A percentile compares a stretch with the other conserved stretches of the same genome.
Evolutionary conservation across 495 filamentous ascomycete species (phyloP).

Genomic region (Penicillium paxilli): DNA sequence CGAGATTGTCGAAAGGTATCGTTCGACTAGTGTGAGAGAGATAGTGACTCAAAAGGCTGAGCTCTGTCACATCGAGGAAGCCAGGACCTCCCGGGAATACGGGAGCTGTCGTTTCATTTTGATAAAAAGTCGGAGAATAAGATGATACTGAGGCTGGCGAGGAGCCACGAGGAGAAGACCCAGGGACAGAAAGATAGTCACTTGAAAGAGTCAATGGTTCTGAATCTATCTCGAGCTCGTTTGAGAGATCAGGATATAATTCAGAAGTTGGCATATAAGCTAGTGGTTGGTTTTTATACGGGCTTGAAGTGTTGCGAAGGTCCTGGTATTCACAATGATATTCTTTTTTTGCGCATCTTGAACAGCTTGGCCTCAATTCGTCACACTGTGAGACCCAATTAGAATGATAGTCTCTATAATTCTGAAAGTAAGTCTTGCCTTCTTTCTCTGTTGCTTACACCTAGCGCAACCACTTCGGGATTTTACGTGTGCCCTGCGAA

Average conservation of each 20-base stretch:
- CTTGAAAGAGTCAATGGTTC: neutral
- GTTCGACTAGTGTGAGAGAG: slow-evolving; percentile 42
- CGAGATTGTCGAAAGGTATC: slow-evolving; percentile 30
- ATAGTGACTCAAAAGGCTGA: slow-evolving; percentile 39
- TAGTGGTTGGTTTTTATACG: neutral
- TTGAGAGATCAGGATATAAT: neutral
- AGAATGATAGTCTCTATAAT: neutral
- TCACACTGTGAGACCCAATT: slow-evolving; percentile 21
- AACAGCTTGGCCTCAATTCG: slow-evolving; percentile 25
- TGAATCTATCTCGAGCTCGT: neutral
- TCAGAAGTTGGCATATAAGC: neutral
- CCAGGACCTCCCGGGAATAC: neutral
- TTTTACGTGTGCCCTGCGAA: slow-evolving; percentile 34
- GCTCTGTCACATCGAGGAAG: slow-evolving; percentile 29
- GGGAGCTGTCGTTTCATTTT: neutral
- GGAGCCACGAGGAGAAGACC: neutral
- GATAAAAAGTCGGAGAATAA: slow-evolving; percentile 1
- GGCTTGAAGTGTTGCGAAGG: neutral
- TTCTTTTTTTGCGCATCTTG: slow-evolving; percentile 20
- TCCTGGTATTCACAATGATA: slow-evolving; percentile 22
- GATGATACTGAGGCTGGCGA: neutral
- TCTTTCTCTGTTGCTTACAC: slow-evolving; percentile 38
- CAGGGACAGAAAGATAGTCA: slow-evolving; percentile 8
- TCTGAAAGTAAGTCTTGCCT: slow-evolving; percentile 19
- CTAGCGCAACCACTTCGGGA: slow-evolving; percentile 35